A percentile compares a stretch with the other conserved stretches of the same genome.
These are phyloP conservation scores for Epichloe brachyelytri DNA, from an alignment of 2,329 filamentous ascomycete species.

Conservation along the genomic window DNA sequence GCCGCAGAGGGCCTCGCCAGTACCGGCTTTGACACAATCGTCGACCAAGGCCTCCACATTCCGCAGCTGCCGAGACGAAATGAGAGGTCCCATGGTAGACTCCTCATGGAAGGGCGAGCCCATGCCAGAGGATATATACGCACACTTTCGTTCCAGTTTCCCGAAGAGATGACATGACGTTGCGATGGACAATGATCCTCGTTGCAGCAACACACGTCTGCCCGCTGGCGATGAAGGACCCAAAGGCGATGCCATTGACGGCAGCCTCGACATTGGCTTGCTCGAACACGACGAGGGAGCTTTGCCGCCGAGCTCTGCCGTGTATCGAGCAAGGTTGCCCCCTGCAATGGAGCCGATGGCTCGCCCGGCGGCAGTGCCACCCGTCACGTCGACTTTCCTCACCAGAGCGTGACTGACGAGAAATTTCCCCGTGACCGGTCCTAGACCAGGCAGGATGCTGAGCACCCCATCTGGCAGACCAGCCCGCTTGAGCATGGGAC, in stretches of 20 bases:
- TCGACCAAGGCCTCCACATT: constrained; percentile 54
- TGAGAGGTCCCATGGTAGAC: constrained; percentile 52
- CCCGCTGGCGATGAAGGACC: constrained; percentile 41
- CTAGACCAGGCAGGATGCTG: constrained; percentile 46
- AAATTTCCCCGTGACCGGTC: constrained; percentile 36
- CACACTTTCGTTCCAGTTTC: constrained; percentile 50
- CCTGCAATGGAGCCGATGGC: constrained; percentile 54
- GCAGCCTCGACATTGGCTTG: constrained; percentile 52
- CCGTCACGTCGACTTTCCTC: constrained; percentile 62
- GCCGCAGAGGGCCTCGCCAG: constrained; percentile 26
- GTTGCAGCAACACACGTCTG: constrained; percentile 57
- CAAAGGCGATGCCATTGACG: constrained; percentile 55
- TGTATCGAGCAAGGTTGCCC: constrained; percentile 55
- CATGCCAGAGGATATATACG: constrained; percentile 36
- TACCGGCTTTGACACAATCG: constrained; percentile 44
- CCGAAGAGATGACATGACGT: constrained; percentile 52
- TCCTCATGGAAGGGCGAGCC: constrained; percentile 41
- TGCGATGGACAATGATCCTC: constrained; percentile 60
- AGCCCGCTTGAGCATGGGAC: constrained; percentile 47
- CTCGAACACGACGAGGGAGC: constrained; percentile 55
- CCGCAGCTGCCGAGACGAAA: constrained; percentile 48
- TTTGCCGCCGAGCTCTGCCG: constrained; percentile 61
- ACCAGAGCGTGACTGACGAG: constrained; percentile 39
- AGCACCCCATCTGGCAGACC: constrained; percentile 60
- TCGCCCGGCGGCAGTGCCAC: constrained; percentile 57